Base-by-base conservation (phyloP, 2,329 filamentous ascomycete species). In the Chlorencoelia australis region DNA sequence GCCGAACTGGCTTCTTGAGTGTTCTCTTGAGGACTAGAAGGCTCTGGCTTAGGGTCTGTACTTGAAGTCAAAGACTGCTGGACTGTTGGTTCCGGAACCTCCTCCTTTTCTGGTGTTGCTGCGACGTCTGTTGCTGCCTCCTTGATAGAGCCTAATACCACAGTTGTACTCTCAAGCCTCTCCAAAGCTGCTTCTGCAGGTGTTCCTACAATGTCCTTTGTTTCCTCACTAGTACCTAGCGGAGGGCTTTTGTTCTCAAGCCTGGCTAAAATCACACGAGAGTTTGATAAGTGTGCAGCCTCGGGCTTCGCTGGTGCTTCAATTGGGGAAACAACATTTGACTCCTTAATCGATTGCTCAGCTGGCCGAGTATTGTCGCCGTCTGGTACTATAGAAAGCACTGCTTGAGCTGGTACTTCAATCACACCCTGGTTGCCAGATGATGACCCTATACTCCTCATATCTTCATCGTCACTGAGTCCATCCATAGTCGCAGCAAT, bases 401-500 rank as follows among this genome's bases (percentile, higher is more conserved):
- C 11, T 15, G 19, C 17, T 13, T 15, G 26, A 17, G 21, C 27
- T 2, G 26, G 14, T 8, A 26, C 26, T 26, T 38, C 39, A 24
- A 35, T 30, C 0, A 36, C 41, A 33, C 47, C 42, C 19, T 42
- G 46, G 19, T 17, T 41, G 22, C 43, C 27, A 7, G 49, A 32
- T 14, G 50, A 49, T 16, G 49, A 54, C 29, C 48, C 41, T n/a
- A 45, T 27, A 38, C 53, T 54, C 35, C 41, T 45, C 42, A 50
- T 44, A 30, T 54, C 52, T 32, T 57, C 58, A 10, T 55, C 55
- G 16, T 61, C 61, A 3, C 55, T 67, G 43, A 70, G 59, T 6
- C 65, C 63, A 41, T 79, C 75, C 39, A 77, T 50, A 0, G 73
- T 78, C 5, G 72, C 75, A 18, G 66, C 69, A 19, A 79, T 48